Base-by-base conservation (phyloP, 352 stramenopile genomes). In the Aphanomyces stellatus region DNA sequence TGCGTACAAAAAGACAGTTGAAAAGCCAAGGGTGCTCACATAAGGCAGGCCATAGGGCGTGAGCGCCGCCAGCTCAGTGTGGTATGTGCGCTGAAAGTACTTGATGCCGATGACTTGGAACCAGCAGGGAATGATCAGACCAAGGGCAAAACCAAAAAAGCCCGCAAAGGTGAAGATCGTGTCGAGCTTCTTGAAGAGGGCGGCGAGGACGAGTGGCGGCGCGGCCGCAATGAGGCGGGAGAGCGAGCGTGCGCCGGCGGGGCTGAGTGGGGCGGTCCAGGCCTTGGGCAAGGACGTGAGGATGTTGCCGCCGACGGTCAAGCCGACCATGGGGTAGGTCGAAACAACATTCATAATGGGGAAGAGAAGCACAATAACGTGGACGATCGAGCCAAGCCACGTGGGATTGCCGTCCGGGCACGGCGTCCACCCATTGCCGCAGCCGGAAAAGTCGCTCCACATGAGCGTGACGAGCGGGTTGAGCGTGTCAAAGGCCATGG, bases 151-250 rank as follows among this genome's bases (percentile, higher is more conserved):
- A 15, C 85, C 85, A 42, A 93, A 90, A 5, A 91, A 73, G 8
- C 85, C 85, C 8, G 85, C 82, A 53, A 91, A 70, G 1, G 82
- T 72, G 63, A 93, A 91, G 64, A 93, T 93, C 35, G 86, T 87
- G 67, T 93, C 85, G n/a, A 93, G 76, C 51, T 89, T 88, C 74
- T 93, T 93, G 74, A 93, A 93, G 59, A 87, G 72, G 28, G 90
- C 57, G 22, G 85, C 85, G 49, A 93, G 77, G 22, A 93, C 51
- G 43, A 93, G 82, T 30, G 85, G 85, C 19, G 82, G 85, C 25
- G 74, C 74, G 2, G 82, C 73, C 0, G 83, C 83, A n/a, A 85
- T 75, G 27, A 93, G 68, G 7, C 85, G 81, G 57, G 79, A 89
- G 41, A 88, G 62, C 49, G 73, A 87, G 41, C 82, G 80, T 1